Percentiles rank a stretch among this genome's conserved stretches.
Conservation (phyloP, 164 flowering plant species). For the Cinnamomum micranthum region DNA sequence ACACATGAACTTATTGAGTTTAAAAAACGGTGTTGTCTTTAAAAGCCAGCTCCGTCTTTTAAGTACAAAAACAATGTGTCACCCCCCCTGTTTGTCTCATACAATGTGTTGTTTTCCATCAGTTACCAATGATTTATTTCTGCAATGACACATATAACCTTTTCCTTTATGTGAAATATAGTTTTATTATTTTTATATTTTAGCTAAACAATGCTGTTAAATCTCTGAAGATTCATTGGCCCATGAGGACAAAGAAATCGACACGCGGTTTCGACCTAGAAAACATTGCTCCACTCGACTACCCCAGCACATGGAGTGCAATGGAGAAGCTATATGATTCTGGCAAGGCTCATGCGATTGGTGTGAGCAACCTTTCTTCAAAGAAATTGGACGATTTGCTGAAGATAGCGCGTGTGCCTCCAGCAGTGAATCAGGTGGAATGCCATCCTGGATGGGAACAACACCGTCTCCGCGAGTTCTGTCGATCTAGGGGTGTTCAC, state of each 20-base stretch:
- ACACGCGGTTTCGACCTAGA: slow-evolving; percentile 44
- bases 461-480: slow-evolving; percentile 41
- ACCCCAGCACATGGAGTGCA: slow-evolving; percentile 75
- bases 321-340: slow-evolving; percentile 76
- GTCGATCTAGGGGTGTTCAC: slow-evolving; percentile 70
- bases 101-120: no score
- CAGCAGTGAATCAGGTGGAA: slow-evolving; percentile 85
- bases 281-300: slow-evolving; percentile 35
- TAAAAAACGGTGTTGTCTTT: no score
- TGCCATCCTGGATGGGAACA: slow-evolving; percentile 83
- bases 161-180: no score
- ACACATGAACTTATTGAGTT: no score
- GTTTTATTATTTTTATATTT: no score
- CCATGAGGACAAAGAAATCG: slow-evolving; percentile 48
- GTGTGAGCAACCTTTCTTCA: slow-evolving; percentile 82
- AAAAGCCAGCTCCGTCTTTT: no score
- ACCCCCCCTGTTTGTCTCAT: no score
- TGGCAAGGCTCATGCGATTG: slow-evolving; percentile 81
- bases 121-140: no score
- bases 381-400: slow-evolving; percentile 65
- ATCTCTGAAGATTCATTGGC: slow-evolving; percentile 80
- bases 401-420: slow-evolving; percentile 63
- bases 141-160: no score
- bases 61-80: no score
- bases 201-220: neutral